Percentiles rank a stretch among this genome's conserved stretches.
Conservation (phyloP, 2,329 filamentous ascomycete species). For the Arthrobotrys sphaeroides region DNA sequence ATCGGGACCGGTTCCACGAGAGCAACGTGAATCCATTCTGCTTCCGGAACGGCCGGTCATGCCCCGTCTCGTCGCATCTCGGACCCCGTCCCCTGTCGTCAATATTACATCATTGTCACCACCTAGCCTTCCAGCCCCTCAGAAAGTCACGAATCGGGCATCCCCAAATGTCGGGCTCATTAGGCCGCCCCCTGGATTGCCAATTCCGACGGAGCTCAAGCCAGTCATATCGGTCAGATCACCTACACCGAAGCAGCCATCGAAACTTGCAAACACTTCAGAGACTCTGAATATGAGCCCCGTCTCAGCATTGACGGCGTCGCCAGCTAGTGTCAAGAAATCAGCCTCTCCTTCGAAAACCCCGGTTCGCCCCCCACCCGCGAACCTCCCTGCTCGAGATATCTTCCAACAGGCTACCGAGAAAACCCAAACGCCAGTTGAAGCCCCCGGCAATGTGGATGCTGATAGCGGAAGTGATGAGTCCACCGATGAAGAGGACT, state of each 20-base stretch:
- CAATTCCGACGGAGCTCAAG: conserved; percentile 33
- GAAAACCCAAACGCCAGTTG: background rate
- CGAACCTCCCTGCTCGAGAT: conserved; percentile 31
- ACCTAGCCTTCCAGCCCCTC: conserved; percentile 7
- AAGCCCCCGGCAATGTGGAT: background rate
- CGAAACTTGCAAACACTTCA: conserved; percentile 4
- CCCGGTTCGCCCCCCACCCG: conserved; percentile 16
- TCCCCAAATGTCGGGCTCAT: background rate
- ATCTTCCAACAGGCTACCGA: conserved; percentile 29
- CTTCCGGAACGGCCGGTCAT: conserved; percentile 40
- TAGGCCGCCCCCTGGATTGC: conserved; percentile 34
- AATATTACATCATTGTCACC: conserved; percentile 23
- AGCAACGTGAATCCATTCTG: conserved; percentile 46
- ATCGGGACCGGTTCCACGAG: background rate
- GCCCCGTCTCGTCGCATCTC: conserved; percentile 24
- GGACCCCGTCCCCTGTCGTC: conserved; percentile 43
- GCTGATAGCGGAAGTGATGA: conserved; percentile 40
- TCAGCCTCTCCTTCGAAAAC: conserved; percentile 19
- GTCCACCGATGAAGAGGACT: conserved; percentile 42
- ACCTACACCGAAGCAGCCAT: conserved; percentile 22
- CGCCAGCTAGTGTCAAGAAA: conserved; percentile 26
- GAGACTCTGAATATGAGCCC: conserved; percentile 38
- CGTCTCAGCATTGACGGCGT: conserved; percentile 37
- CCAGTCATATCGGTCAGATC: conserved; percentile 41
- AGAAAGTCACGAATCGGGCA: background rate